Conservation (phyloP, 495 filamentous ascomycete species). For the Daldinia concentrica region DNA sequence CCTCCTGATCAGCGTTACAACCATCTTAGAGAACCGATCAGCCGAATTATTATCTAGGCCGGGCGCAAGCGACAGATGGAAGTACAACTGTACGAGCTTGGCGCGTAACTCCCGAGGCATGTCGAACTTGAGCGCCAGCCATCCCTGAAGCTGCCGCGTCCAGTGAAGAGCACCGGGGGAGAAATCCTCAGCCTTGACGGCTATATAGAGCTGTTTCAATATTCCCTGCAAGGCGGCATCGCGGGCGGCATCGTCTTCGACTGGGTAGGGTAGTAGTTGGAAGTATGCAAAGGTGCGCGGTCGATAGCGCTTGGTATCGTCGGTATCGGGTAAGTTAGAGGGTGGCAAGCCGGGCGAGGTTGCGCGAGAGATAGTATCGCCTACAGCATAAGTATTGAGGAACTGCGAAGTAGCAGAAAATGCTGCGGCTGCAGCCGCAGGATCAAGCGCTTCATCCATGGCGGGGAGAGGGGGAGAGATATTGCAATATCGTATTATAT, state of each 20-base stretch:
- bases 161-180: slow-evolving; percentile 92
- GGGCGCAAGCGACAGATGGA: slow-evolving; percentile 90
- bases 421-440: slow-evolving; percentile 32
- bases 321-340: slow-evolving; percentile 43
- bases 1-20: slow-evolving; percentile 89
- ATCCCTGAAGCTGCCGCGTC: slow-evolving; percentile 95
- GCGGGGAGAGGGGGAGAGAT: not conserved
- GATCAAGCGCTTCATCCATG: slow-evolving; percentile 49
- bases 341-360: slow-evolving; percentile 56
- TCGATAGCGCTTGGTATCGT: slow-evolving; percentile 71
- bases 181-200: slow-evolving; percentile 92
- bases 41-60: slow-evolving; percentile 82
- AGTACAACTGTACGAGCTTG: slow-evolving; percentile 89
- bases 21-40: slow-evolving; percentile 96
- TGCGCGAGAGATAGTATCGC: slow-evolving; percentile 59
- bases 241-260: slow-evolving; percentile 78
- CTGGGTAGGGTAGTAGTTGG: slow-evolving; percentile 82
- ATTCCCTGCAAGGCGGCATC: slow-evolving; percentile 82
- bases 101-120: slow-evolving; percentile 82
- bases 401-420: slow-evolving; percentile 43
- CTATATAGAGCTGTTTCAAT: slow-evolving; percentile 88
- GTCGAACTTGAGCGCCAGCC: slow-evolving; percentile 97
- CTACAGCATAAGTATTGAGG: slow-evolving; percentile 38
- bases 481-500: not conserved
- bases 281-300: slow-evolving; percentile 94